These are phyloP conservation scores for Pestalotiopsis sp. DNA, from an alignment of 2,329 filamentous ascomycete genomes.

Conservation along the genomic window DNA sequence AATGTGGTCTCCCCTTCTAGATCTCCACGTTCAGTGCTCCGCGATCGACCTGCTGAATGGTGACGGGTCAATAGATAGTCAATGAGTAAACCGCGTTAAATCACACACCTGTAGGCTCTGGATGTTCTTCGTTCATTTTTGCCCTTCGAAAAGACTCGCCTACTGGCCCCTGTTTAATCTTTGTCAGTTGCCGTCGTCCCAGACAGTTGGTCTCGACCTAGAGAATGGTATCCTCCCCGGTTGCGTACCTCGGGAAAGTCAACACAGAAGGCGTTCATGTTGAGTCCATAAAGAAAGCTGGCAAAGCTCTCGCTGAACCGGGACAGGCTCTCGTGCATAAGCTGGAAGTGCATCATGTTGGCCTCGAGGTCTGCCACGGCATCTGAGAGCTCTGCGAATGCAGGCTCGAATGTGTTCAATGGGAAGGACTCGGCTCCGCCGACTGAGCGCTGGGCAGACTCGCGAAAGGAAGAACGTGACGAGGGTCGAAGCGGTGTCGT, in stretches of 20 bases:
- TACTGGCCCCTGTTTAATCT: slow-evolving; percentile 69
- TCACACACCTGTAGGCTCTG: slow-evolving; percentile 21
- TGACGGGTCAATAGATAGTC: background rate
- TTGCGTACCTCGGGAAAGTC: slow-evolving; percentile 85
- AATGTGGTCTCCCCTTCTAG: slow-evolving; percentile 78
- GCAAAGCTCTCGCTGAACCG: slow-evolving; percentile 97
- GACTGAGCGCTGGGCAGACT: slow-evolving; percentile 64
- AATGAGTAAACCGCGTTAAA: background rate
- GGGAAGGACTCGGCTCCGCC: slow-evolving; percentile 63
- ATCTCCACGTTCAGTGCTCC: slow-evolving; percentile 36
- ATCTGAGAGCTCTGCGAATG: slow-evolving; percentile 91
- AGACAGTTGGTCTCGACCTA: background rate
- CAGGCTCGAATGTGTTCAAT: slow-evolving; percentile 81
- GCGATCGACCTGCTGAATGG: slow-evolving; percentile 23
- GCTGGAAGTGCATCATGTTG: slow-evolving; percentile 95
- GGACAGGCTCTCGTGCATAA: slow-evolving; percentile 93
- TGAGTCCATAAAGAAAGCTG: slow-evolving; percentile 91
- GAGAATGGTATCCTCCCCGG: background rate
- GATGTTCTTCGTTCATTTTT: slow-evolving; percentile 57
- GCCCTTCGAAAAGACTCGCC: slow-evolving; percentile 78
- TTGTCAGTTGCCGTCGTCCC: background rate
- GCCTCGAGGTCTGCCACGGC: slow-evolving; percentile 94
- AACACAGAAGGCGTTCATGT: slow-evolving; percentile 99
- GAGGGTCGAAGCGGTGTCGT: slow-evolving; percentile 91
- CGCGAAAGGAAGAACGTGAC: slow-evolving; percentile 85